phyloP scores from a whole-genome alignment of 805 yeast genomes.

The Metschnikowia baotianmanensis region DNA sequence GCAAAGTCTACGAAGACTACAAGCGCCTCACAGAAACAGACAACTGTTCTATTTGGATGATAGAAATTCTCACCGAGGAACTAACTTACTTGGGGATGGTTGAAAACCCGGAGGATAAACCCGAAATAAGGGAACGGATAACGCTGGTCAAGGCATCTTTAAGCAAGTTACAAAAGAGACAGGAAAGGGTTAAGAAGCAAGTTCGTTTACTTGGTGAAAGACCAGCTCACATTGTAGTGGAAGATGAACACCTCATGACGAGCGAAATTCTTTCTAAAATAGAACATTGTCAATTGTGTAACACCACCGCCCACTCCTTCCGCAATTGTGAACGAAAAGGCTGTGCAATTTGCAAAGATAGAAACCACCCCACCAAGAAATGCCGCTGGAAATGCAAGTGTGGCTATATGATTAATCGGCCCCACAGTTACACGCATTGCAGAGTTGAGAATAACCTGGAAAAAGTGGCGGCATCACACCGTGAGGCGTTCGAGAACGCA shows the following conservation, averaged over 20 bases:
- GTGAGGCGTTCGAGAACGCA: neutral
- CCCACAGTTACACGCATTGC: neutral
- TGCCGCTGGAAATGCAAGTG: neutral
- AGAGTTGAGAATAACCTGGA: neutral
- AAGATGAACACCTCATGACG: neutral
- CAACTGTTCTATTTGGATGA: neutral
- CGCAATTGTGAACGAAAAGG: neutral
- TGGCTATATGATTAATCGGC: neutral
- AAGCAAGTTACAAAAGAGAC: neutral
- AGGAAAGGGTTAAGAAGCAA: neutral
- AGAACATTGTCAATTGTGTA: neutral
- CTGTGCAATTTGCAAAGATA: neutral
- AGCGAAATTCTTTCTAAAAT: neutral
- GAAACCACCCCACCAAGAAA: neutral
- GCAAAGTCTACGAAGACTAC: neutral
- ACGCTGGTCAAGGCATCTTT: neutral
- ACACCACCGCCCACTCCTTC: conserved; percentile 2
- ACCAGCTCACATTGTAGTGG: neutral
- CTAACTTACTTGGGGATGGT: too few species aligned
- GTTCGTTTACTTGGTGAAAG: neutral
- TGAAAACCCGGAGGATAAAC: too few species aligned
- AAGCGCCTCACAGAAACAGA: neutral
- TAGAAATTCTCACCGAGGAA: neutral
- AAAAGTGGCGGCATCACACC: neutral
- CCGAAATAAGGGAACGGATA: neutral